Base-by-base conservation (phyloP, 495 filamentous ascomycete genomes). In the Chaetomidium leptoderma region DNA sequence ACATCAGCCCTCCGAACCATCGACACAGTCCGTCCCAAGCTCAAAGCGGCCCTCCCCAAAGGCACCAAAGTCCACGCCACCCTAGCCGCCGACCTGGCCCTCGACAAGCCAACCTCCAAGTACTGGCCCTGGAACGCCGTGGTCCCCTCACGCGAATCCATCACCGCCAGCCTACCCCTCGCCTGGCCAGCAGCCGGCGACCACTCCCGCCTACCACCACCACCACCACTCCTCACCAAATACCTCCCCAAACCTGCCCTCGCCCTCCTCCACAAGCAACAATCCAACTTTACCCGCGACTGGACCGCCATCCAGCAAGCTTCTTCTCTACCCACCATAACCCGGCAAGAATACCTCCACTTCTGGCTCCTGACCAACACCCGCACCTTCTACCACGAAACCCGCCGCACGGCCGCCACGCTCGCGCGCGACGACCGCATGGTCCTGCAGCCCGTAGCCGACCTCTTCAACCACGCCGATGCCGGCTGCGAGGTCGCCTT, bases 361-460 rank as follows among this genome's bases (percentile, higher is more conserved):
- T 72, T 83, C 59, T 96, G 91, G 91, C 76, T 87, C 14, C 81
- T 90, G 52, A 84, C 92, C 44, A 95, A 95, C 63, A 91, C 90
- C 3, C 81, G 91, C 49, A 87, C 85, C 30, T 91, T 96, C 66
- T 92, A 87, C 66, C 88, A 82, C 72, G 72, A 81, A n/a, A 76
- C 73, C 19, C 72, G 76, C 51, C 67, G 53, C 66, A 77, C 14
- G 1, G 17, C 39, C 21, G 48, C 47, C 6, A 46, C 17, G n/a
- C 78, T 82, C 0, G 65, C 76, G 26, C 74, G 70, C 1, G 86
- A 89, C 64, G 87, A 93, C 69, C 81, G 83, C 47, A 88, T 95
- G 84, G 87, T 83, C 1, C 71, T 96, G 60, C 81, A 88, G 70
- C 91, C 91, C 2, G 90, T 95, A 58, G 84, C 90, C 3, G 91